phyloP scores from a whole-genome alignment of 805 yeast genomes.

The Saccharomycopsis capsularis region DNA sequence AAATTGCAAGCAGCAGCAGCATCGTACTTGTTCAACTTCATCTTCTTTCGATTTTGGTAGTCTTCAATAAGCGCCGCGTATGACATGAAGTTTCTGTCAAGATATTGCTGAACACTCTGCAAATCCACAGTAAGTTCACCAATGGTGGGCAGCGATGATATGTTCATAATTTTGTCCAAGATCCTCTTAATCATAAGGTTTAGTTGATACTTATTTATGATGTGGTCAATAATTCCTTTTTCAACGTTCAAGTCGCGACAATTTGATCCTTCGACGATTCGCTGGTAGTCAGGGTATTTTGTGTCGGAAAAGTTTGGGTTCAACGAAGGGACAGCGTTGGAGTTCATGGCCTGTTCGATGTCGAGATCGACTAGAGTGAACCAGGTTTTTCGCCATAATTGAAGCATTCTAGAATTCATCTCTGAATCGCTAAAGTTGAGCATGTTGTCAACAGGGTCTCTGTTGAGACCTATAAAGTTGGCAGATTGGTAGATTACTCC shows the following conservation, averaged over 20 bases:
- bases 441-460: conserved; percentile 30
- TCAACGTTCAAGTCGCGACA: conserved; percentile 19
- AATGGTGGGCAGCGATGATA: conserved; percentile 24
- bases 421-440: background rate
- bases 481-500: conserved; percentile 37
- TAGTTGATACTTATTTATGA: conserved; percentile 8
- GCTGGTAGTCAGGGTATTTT: conserved; percentile 11
- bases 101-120: conserved; percentile 13
- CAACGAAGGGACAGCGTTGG: background rate
- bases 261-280: conserved; percentile 13
- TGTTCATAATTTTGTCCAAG: conserved; percentile 23
- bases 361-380: conserved; percentile 30
- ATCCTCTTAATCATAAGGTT: conserved; percentile 18
- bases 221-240: conserved; percentile 9
- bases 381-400: conserved; percentile 37
- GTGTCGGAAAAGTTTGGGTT: conserved; percentile 11
- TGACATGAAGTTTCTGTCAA: background rate
- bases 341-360: conserved; percentile 23
- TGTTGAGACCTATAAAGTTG: conserved; percentile 38
- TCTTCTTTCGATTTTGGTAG: background rate
- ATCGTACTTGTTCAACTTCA: conserved; percentile 6
- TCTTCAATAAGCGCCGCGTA: conserved; percentile 6
- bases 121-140: conserved; percentile 24
- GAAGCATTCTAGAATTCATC: conserved; percentile 21
- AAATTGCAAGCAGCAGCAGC: conserved; percentile 2